Base-by-base conservation (phyloP, 768 basidiomycete genomes). In the Leucosporidium yakuticum region DNA sequence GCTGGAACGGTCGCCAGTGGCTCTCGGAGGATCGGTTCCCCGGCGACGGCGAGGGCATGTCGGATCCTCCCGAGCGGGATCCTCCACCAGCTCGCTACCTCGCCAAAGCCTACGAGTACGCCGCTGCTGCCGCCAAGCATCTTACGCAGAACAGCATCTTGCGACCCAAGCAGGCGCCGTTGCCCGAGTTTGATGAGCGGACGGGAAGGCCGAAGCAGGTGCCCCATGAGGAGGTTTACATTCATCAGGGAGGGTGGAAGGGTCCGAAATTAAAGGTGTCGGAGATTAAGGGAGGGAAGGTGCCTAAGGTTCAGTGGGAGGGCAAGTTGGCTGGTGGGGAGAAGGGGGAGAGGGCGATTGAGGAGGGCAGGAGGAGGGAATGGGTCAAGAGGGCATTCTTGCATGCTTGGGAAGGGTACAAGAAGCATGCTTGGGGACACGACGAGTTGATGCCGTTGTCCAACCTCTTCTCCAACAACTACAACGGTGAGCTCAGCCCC, bases 391-490 rank as follows among this genome's bases (percentile, higher is more conserved):
- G 64, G 32, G 73, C 67, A 21, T 73, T 70, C 44, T n/a, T 65
- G 39, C 39, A 51, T 20, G 72, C 68, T 1, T 71, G 70, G 67
- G 65, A 71, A 31, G 74, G 71, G 11, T 76, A 74, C 65, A 74
- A 76, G 63, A 57, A 57, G 31, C 25, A 63, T 36, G 69, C 69
- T 19, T 68, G 69, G 70, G 73, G 73, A 49, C 63, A 69, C 48
- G 73, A 74, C 51, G 74, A 70, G 47, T 62, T 72, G 48, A 66
- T 51, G 44, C 74, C 73, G n/a, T 20, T 68, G 36, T 32, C 58
- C 2, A 59, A 60, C 4, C 31, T 34, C 0, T 64, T 51, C n/a
- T 32, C 54, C 12, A 59, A 77, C 65, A 70, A 69, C 23, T 76
- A 74, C 69, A 74, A 75, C 57, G 77, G 73, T 57, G 20, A 36